Evolutionary conservation across 345 rosid species (phyloP).

Genomic region (Citrus cavaleriei): DNA sequence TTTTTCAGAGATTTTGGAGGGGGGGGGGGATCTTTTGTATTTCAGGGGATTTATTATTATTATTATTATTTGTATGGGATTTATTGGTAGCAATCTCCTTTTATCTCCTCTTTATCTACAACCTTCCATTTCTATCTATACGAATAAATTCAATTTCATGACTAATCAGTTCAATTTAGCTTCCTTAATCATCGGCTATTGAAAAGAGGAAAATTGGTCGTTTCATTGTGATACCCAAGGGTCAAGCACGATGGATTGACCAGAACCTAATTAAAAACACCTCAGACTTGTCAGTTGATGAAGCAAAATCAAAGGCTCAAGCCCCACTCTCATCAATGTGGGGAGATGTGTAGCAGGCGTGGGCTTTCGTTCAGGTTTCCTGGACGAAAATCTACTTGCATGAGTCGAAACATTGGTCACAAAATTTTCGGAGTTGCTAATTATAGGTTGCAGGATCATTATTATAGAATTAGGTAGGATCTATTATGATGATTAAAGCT

Average conservation of each 20-base stretch:
- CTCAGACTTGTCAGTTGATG: no score
- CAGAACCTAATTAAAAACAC: background rate
- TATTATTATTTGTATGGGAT: conserved; percentile 6
- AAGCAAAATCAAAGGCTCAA: background rate
- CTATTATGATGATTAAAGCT: no score
- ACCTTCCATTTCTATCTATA: no score
- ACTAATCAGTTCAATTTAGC: no score
- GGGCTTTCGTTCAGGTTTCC: background rate
- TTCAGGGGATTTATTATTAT: conserved; percentile 15
- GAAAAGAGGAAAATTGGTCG: background rate
- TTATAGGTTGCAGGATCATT: no score
- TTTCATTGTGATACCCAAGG: no score
- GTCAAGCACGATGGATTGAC: background rate
- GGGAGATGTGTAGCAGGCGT: background rate
- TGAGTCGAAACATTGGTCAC: background rate
- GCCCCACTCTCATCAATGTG: background rate
- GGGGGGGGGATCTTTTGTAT: conserved; percentile 30
- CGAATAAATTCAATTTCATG: no score
- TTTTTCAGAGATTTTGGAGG: conserved; percentile 19
- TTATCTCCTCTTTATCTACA: background rate
- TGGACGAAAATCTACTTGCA: background rate
- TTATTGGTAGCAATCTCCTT: conserved; percentile 5
- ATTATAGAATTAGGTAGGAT: no score
- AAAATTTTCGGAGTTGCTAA: no score
- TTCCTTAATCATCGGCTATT: no score